Conservation (phyloP, 352 stramenopile species). For the Globisporangium recalcitrans region DNA sequence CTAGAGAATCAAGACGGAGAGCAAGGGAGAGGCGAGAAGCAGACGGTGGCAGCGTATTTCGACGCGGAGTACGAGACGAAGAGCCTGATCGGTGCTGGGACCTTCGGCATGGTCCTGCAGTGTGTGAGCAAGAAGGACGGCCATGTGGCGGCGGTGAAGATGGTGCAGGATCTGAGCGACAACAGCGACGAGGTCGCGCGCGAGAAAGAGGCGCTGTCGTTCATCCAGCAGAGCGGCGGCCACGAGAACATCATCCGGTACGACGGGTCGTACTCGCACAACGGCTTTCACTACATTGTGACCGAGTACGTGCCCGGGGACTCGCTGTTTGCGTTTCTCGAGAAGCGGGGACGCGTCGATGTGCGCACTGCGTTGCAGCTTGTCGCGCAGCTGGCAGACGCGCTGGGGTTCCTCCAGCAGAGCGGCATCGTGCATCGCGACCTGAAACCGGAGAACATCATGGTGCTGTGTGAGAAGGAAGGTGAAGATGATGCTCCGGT, state of each 20-base stretch:
- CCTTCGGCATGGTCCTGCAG: slow-evolving; percentile 84
- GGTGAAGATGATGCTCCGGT: background rate
- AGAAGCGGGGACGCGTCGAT: slow-evolving; percentile 44
- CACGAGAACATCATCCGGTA: slow-evolving; percentile 63
- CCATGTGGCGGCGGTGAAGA: slow-evolving; percentile 67
- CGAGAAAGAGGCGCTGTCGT: slow-evolving; percentile 50
- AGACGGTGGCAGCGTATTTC: slow-evolving; percentile 30
- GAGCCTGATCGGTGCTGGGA: slow-evolving; percentile 54
- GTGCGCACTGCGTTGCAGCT: slow-evolving; percentile 43
- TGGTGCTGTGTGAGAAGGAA: slow-evolving; percentile 33
- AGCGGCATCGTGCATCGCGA: slow-evolving; percentile 78
- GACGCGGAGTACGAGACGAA: slow-evolving; percentile 63
- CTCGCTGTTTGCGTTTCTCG: slow-evolving; percentile 65
- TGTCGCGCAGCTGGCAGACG: slow-evolving; percentile 54
- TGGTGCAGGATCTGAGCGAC: slow-evolving; percentile 57
- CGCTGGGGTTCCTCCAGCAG: slow-evolving; percentile 62
- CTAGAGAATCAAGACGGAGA: slow-evolving; percentile 1
- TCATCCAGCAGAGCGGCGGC: slow-evolving; percentile 48
- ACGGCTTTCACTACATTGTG: slow-evolving; percentile 82
- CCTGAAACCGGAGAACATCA: slow-evolving; percentile 88
- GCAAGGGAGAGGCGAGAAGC: background rate
- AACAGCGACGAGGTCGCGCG: slow-evolving; percentile 52
- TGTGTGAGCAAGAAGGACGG: slow-evolving; percentile 65
- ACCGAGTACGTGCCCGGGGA: slow-evolving; percentile 66
- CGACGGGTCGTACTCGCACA: slow-evolving; percentile 58